These are phyloP conservation scores for Fomitiporia mediterranea DNA, from an alignment of 1,284 basidiomycete species.

Conservation along the genomic window DNA sequence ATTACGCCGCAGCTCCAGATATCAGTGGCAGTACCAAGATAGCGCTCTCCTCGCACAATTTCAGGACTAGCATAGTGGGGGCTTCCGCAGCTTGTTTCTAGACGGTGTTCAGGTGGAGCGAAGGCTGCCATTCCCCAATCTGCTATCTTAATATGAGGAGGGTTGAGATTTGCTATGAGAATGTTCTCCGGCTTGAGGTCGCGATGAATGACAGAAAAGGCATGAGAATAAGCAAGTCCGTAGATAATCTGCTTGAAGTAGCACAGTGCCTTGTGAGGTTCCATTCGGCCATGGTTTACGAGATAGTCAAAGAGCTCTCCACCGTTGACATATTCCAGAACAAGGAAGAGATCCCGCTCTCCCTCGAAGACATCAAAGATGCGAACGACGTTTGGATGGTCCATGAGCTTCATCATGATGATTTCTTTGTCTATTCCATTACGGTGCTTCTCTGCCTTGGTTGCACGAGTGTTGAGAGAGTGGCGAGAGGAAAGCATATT, in stretches of 20 bases:
- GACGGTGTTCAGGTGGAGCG: constrained; percentile 71
- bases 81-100: constrained; percentile 95
- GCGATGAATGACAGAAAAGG: constrained; percentile 98
- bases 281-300: constrained; percentile 83
- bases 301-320: constrained; percentile 99
- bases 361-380: constrained; percentile 98
- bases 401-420: constrained; percentile 99
- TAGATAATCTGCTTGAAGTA: constrained; percentile 98
- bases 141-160: constrained; percentile 93
- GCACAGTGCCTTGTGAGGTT: constrained; percentile 78
- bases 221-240: constrained; percentile 96
- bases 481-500: constrained; percentile 76
- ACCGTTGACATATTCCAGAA: constrained; percentile 96
- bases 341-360: constrained; percentile 86
- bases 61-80: constrained; percentile 99
- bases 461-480: constrained; percentile 67
- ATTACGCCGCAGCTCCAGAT: constrained; percentile 96
- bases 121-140: constrained; percentile 99
- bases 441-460: constrained; percentile 83
- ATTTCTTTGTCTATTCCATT: constrained; percentile 96
- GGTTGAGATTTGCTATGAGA: constrained; percentile 76
- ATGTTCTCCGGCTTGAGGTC: constrained; percentile 99
- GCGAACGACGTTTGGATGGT: constrained; percentile 93
- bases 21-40: constrained; percentile 90
- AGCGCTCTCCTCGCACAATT: constrained; percentile 92